Base-by-base conservation (phyloP, 495 filamentous ascomycete genomes). In the Hyaloscypha bicolor region DNA sequence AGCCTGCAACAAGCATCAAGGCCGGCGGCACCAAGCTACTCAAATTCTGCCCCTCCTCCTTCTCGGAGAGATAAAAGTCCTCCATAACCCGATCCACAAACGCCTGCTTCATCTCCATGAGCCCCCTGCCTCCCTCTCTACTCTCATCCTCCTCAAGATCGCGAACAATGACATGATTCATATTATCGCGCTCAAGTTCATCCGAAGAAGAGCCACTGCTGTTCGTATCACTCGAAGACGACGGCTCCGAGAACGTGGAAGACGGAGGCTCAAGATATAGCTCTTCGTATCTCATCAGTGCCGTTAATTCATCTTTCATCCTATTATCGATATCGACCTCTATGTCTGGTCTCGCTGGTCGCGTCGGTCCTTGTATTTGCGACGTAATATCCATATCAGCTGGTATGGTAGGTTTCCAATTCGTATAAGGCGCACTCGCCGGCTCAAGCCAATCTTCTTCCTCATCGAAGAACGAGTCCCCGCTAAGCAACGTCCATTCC, bases 101-200 rank as follows among this genome's bases (percentile, higher is more conserved):
- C 53, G 53, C 53, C 12, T 56, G 53, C 53, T 56, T 56, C 53
- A 56, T 56, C 29, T 56, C 53, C 53, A 56, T 29, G 0, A 29
- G n/a, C 9, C 19, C 29, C 53, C 16, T 55, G 9, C 4, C 9
- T 9, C 33, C 33, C 33, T 9, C 35, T 37, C 35, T 6, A 37
- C 53, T 2, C 19, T 25, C 42, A 48, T 56, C 53, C 53, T 56
- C 53, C 6, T 56, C 53, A 6, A 48, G 21, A 56, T 25, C 21
- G 5, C 22, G 25, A 16, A 56, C 21, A 25, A 12, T 16, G 3
- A 31, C 53, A 25, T 56, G 53, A 29, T 29, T 25, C 53, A 31
- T 25, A 4, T 56, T n/a, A 56, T 56, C 53, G 8, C 42, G 9
- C 3, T 53, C 51, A 25, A 6, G 9, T 31, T 9, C 19, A 56